These are phyloP conservation scores for Emmonsiellopsis sp. DNA, from an alignment of 2,329 filamentous ascomycete species.

Conservation along the genomic window DNA sequence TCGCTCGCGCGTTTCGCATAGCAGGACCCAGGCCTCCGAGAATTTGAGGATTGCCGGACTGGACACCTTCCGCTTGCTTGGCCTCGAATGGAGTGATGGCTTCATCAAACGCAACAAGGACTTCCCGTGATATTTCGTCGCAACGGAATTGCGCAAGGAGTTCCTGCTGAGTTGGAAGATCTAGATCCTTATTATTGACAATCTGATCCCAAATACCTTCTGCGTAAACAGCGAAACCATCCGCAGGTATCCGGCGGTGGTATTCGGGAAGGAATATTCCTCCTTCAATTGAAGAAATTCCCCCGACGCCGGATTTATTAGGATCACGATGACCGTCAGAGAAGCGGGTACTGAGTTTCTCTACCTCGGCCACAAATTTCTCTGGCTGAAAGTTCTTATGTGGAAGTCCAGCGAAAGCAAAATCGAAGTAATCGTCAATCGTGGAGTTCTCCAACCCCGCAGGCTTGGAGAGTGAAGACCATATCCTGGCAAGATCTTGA, in stretches of 20 bases:
- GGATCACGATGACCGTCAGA: conserved; percentile 66
- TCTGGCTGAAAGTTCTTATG: conserved; percentile 96
- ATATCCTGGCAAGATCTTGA: conserved; percentile 84
- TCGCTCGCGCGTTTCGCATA: conserved; percentile 62
- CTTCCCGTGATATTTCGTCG: conserved; percentile 90
- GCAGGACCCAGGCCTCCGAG: conserved; percentile 63
- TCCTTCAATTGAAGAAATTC: conserved; percentile 64
- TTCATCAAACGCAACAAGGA: conserved; percentile 72
- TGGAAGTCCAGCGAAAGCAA: conserved; percentile 88
- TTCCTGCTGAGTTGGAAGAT: conserved; percentile 94
- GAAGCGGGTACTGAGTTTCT: conserved; percentile 72
- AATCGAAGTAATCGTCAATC: conserved; percentile 98
- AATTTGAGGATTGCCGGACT: conserved; percentile 62
- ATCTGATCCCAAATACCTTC: conserved; percentile 97
- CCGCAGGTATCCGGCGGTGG: conserved; percentile 88
- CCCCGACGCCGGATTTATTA: conserved; percentile 48
- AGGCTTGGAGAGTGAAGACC: conserved; percentile 87
- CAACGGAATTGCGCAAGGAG: conserved; percentile 93
- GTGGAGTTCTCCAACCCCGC: conserved; percentile 74
- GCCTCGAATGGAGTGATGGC: conserved; percentile 78
- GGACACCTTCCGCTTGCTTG: conserved; percentile 64
- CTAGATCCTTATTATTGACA: conserved; percentile 95
- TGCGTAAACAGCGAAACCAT: conserved; percentile 92
- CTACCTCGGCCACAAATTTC: conserved; percentile 72
- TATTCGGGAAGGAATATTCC: conserved; percentile 89